Evolutionary conservation across 2,329 filamentous ascomycete species (phyloP), one percentile per base, ranked within the genome.

Genomic region (Fusarium cyanostomum): DNA sequence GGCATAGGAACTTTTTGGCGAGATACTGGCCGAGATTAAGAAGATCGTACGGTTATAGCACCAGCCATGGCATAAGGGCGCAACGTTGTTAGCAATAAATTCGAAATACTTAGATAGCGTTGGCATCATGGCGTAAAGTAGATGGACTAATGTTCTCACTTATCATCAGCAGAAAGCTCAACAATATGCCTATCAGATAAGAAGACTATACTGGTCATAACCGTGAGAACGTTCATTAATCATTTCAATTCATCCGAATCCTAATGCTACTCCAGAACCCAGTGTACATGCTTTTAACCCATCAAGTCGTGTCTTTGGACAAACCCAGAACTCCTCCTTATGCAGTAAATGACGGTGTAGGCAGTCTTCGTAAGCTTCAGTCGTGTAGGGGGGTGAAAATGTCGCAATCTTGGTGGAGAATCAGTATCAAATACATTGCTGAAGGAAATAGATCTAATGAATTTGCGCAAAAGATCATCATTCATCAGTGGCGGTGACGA

Each of bases 401-500:
- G 21, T 21, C 4, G 26, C 39, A 43, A 43, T 43, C 26, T 43
- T 18, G 15, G 15, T 30, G 8, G 27, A 13, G 15, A 31, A 8
- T 18, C 15, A 31, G 16, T 30, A 30, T 4, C 13, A 31, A 43
- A 16, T 16, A 18, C 18, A 15, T 26, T 16, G 5, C 18, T 16
- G 21, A 21, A 18, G 10, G 10, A 13, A 43, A 15, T 7, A 28
- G 37, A 41, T 51, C n/a, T 28, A 35, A 7, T 18, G 4, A 8
- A 8, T 7, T 24, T 28, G 8, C 8, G 6, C 8, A 42, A 18
- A 24, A 26, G 24, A 24, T 27, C 27, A 18, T 35, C 18, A 21
- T 28, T 61, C 24, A 45, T 56, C 8, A 39, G 3, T 35, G 52
- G 21, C 45, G 15, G 16, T 27, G 39, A 2, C 37, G 54, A 37